phyloP scores from a whole-genome alignment of 1,139 yeast species.

The Kodamaea ohmeri region DNA sequence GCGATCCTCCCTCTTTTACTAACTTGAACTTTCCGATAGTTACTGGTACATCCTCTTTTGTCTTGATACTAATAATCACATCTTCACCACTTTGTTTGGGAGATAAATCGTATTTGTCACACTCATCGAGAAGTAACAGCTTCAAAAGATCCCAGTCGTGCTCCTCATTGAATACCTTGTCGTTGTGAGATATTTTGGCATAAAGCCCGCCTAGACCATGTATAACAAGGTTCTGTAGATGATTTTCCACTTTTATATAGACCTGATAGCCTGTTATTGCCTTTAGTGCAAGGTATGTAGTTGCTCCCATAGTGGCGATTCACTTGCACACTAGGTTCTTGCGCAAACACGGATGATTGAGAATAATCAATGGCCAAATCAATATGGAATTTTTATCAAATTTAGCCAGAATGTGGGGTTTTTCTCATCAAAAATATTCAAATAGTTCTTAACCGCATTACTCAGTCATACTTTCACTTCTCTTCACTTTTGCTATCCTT shows the following conservation, averaged over 20 bases:
- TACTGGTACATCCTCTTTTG: conserved; percentile 23
- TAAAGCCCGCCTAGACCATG: neutral
- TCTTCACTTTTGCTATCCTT: no score
- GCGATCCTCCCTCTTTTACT: conserved; percentile 16
- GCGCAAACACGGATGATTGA: no score
- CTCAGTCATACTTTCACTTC: no score
- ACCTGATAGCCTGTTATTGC: neutral
- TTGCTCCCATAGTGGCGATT: neutral
- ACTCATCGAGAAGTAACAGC: neutral
- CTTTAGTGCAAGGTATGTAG: neutral
- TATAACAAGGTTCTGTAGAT: neutral
- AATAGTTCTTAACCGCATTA: no score
- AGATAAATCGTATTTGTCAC: conserved; percentile 3
- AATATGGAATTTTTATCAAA: no score
- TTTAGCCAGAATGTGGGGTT: no score
- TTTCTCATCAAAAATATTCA: no score
- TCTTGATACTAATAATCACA: conserved; percentile 19
- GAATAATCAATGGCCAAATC: no score
- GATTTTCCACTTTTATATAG: neutral
- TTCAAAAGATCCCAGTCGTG: conserved; percentile 2
- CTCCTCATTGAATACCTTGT: conserved; percentile 1
- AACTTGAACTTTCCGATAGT: conserved; percentile 26
- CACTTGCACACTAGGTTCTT: no score
- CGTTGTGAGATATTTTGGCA: neutral
- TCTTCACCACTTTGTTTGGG: conserved; percentile 12